Conservation (phyloP, 2,329 filamentous ascomycete genomes). For the Ophiostoma novo-ulmi region DNA sequence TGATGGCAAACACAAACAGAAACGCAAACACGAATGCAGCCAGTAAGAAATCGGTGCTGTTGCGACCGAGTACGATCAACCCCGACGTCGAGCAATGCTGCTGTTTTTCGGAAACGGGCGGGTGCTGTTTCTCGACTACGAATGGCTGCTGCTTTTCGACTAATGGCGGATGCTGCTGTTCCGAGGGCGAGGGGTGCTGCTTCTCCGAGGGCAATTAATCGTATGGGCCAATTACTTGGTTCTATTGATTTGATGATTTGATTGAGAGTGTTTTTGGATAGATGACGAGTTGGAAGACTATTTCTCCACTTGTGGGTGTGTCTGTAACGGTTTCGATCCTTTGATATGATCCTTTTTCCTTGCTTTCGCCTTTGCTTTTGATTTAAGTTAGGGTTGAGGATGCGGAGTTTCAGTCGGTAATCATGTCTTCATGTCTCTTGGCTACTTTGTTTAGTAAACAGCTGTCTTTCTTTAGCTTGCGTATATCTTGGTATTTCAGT, state of each 20-base stretch:
- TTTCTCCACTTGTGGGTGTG: neutral
- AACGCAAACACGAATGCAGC: neutral
- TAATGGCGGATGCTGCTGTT: neutral
- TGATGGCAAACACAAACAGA: neutral
- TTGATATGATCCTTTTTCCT: neutral
- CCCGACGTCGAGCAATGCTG: constrained; percentile 17
- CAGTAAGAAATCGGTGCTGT: neutral
- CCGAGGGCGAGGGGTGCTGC: neutral
- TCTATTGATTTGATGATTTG: neutral
- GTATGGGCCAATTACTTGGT: neutral
- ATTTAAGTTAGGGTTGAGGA: neutral
- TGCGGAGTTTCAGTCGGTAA: neutral
- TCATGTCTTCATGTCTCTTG: neutral
- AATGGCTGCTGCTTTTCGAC: neutral
- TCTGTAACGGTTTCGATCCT: neutral
- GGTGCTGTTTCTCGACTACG: constrained; percentile 18
- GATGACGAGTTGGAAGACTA: neutral
- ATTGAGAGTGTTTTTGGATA: neutral
- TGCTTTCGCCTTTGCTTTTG: neutral
- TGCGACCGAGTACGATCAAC: neutral
- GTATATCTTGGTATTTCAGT: neutral
- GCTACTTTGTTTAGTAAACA: neutral
- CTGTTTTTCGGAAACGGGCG: constrained; percentile 17
- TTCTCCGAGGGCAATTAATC: neutral
- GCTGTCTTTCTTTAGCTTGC: neutral